These are phyloP conservation scores for Cystoderma amianthinum DNA, from an alignment of 768 basidiomycete species.

Conservation along the genomic window DNA sequence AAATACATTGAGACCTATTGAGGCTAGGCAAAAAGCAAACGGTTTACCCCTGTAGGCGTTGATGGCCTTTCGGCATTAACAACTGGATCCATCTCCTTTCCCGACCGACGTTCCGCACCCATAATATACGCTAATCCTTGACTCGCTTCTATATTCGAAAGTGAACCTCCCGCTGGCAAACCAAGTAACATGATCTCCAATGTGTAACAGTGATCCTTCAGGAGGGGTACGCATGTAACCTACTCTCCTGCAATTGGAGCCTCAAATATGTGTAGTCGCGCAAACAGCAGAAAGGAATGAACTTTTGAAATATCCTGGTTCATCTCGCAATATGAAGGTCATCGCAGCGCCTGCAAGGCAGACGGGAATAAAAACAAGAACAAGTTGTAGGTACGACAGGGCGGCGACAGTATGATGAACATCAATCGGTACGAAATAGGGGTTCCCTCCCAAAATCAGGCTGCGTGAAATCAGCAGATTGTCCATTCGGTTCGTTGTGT, in stretches of 20 bases:
- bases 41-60: too few species aligned
- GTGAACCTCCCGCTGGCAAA: slow-evolving; percentile 5
- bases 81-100: too few species aligned
- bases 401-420: slow-evolving; percentile 4
- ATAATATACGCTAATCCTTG: too few species aligned
- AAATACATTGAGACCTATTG: too few species aligned
- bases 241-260: slow-evolving; percentile 4
- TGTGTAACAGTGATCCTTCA: not conserved
- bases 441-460: slow-evolving; percentile 5
- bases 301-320: slow-evolving; percentile 4
- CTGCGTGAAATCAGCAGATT: slow-evolving; percentile 5
- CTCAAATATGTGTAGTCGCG: too few species aligned
- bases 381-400: slow-evolving; percentile 7
- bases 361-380: slow-evolving; percentile 4
- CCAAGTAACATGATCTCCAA: slow-evolving; percentile 6
- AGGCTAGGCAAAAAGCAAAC: too few species aligned
- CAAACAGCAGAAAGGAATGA: slow-evolving; percentile 8
- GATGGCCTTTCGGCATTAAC: too few species aligned
- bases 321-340: slow-evolving; percentile 3
- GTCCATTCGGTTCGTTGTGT: slow-evolving; percentile 2
- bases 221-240: slow-evolving; percentile 8
- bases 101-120: too few species aligned
- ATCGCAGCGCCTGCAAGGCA: slow-evolving; percentile 2
- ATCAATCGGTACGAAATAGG: not conserved
- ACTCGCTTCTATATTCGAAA: slow-evolving; percentile 8